Conservation (phyloP, 116 monocot species). For the Thalassia testudinum region DNA sequence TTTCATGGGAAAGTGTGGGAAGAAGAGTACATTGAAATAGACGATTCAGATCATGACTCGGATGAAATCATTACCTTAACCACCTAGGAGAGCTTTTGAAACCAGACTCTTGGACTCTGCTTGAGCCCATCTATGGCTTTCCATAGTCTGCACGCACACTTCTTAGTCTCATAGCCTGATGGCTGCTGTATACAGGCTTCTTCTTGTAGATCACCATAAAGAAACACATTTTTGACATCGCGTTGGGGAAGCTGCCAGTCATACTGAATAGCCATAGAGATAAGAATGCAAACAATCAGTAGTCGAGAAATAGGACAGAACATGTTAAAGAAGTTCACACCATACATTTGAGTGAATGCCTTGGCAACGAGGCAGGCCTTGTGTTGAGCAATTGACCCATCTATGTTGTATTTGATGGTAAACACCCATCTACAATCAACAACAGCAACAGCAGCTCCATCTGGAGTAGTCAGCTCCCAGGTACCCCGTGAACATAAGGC, state of each 20-base stretch:
- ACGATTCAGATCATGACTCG: too few species aligned
- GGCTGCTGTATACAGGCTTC: not conserved
- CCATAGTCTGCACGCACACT: not conserved
- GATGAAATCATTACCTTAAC: too few species aligned
- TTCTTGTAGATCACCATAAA: not conserved
- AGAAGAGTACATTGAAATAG: too few species aligned
- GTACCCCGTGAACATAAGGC: not conserved
- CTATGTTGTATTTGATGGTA: too few species aligned
- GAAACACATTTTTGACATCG: not conserved
- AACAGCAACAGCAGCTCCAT: not conserved
- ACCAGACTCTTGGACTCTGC: too few species aligned
- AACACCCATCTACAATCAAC: too few species aligned
- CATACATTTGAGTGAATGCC: not conserved
- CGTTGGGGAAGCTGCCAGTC: not conserved
- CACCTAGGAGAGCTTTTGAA: too few species aligned
- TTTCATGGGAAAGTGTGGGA: too few species aligned
- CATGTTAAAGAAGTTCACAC: not conserved
- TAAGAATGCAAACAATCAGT: not conserved
- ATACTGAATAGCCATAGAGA: not conserved
- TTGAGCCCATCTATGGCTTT: not conserved
- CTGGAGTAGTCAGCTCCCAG: not conserved
- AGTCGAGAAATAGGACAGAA: not conserved
- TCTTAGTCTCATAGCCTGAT: not conserved
- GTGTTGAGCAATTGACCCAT: too few species aligned
- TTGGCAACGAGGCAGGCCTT: too few species aligned